Evolutionary conservation across 139 green algal genomes (phyloP), one percentile per base, ranked within the genome.

Genomic region (Chlorella sp.): DNA sequence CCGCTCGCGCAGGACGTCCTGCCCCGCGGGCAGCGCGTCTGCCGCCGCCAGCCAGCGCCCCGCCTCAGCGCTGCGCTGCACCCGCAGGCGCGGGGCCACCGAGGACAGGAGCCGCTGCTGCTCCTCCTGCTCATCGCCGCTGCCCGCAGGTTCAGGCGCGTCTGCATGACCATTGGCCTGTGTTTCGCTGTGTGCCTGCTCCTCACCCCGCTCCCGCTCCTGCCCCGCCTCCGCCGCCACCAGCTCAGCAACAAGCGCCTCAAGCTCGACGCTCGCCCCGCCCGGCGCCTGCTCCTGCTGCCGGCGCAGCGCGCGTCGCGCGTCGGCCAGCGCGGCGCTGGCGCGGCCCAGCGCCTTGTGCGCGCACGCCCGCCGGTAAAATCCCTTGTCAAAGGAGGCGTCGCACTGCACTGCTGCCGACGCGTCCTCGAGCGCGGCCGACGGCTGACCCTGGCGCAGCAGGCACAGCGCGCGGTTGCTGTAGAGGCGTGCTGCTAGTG

Each of bases 381-480:
- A 83, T 7, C 33, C 79, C 67, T 84, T 77, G 38, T 38, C 14
- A 27, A 71, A 59, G 2, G 42, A 50, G 31, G 48, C 48, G 31
- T 77, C 58, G n/a, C 35, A 55, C 19, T 36, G 42, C 31, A 84
- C 56, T 25, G 79, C 79, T 31, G 58, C 61, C 27, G 41, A 53
- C 19, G 33, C 25, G 42, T 84, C 79, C 33, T 46, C 27, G 38
- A 67, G 27, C 27, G 69, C 69, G 1, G 41, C 48, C 41, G 60
- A 65, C 15, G 35, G 33, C 53, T 25, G 21, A 8, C n/a, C 14
- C 8, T 31, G 35, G 17, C 51, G 33, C 46, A 70, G n/a, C 46
- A 71, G 45, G 50, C 43, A 70, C 35, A 84, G 55, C 35, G 79
- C 79, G 25, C 79, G 67, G 45, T 84, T 84, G 58, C 79, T 79